A percentile compares a stretch with the other conserved stretches of the same genome.
phyloP scores from a whole-genome alignment of 495 filamentous ascomycete species.

The Cercophora newfieldiana region DNA sequence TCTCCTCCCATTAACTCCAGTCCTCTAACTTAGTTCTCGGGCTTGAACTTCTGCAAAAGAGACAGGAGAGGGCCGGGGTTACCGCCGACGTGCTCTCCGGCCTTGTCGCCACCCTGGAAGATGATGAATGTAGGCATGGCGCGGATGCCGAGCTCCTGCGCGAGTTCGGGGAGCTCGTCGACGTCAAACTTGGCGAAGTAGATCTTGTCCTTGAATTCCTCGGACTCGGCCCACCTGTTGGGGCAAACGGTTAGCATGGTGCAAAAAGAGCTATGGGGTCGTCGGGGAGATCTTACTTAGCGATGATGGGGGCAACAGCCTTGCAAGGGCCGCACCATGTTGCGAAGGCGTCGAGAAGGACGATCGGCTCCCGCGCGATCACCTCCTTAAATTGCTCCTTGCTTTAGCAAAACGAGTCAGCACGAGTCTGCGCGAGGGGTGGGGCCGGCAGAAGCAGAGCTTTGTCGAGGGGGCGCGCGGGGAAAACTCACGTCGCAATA shows the following conservation, averaged over 20 bases:
- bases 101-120: conserved; percentile 71
- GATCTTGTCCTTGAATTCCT: conserved; percentile 47
- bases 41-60: conserved; percentile 24
- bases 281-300: conserved; percentile 40
- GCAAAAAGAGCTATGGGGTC: neutral
- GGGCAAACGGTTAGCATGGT: neutral
- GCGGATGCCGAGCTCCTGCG: conserved; percentile 76
- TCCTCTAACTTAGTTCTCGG: conserved; percentile 2
- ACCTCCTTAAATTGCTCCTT: conserved; percentile 61
- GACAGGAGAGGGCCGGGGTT: conserved; percentile 52
- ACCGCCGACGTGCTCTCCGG: conserved; percentile 76
- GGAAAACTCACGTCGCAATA: conserved; percentile 39
- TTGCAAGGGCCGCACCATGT: conserved; percentile 97
- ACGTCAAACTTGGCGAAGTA: conserved; percentile 94
- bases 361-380: conserved; percentile 53
- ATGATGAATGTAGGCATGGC: conserved; percentile 95
- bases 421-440: neutral
- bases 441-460: neutral
- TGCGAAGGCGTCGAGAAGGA: conserved; percentile 86
- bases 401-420: conserved; percentile 46
- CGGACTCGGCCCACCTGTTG: conserved; percentile 56
- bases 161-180: conserved; percentile 74
- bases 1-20: neutral
- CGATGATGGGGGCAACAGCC: conserved; percentile 73
- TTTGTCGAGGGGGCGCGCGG: neutral